Evolutionary conservation across 164 flowering plant species (phyloP).

Genomic region (Macadamia tetraphylla): DNA sequence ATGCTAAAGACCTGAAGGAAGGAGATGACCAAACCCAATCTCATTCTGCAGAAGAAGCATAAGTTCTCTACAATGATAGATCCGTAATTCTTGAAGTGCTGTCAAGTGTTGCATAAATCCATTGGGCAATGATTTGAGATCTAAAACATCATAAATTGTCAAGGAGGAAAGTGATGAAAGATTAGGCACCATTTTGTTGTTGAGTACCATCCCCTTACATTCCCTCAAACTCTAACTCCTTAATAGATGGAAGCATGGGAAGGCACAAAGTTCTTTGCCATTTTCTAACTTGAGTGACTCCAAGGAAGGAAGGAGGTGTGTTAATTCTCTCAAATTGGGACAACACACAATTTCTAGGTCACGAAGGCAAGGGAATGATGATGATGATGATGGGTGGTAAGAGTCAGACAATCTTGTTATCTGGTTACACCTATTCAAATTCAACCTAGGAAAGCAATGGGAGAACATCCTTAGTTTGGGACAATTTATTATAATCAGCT

Average conservation of each 20-base stretch:
- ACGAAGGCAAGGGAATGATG: too few relatives aligned
- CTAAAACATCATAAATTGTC: background rate
- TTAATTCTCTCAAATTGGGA: too few relatives aligned
- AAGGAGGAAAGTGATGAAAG: background rate
- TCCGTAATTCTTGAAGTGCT: background rate
- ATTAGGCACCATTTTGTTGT: too few relatives aligned
- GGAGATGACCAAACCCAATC: background rate
- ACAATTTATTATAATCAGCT: too few relatives aligned
- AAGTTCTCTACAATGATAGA: too few relatives aligned
- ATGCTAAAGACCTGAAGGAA: background rate
- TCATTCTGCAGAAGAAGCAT: too few relatives aligned
- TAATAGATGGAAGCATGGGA: background rate
- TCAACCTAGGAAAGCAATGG: background rate
- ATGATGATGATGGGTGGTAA: too few relatives aligned
- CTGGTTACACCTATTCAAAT: background rate
- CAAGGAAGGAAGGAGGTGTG: too few relatives aligned
- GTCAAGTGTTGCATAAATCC: background rate
- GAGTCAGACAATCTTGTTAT: too few relatives aligned
- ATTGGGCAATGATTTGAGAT: background rate
- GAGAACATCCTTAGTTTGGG: too few relatives aligned
- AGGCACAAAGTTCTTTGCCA: background rate
- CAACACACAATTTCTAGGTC: too few relatives aligned
- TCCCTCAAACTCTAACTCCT: background rate
- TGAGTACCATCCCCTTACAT: background rate
- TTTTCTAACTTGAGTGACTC: background rate